Evolutionary conservation across 805 yeast genomes (phyloP).

Genomic region (Candida vaughaniae): DNA sequence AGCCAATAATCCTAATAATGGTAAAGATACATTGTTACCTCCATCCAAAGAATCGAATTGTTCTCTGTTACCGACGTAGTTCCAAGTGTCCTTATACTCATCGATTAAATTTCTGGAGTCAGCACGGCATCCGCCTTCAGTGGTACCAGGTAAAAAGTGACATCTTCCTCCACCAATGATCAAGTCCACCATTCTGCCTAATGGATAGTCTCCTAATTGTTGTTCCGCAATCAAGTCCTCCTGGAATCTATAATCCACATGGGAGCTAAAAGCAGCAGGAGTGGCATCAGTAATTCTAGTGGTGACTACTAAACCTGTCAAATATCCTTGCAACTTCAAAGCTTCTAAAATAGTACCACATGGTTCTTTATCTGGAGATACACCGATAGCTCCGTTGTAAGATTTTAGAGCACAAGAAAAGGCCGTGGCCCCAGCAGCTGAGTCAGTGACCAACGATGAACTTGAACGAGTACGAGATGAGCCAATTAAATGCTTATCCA

Average conservation of each 20-base stretch:
- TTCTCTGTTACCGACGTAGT: slow-evolving; percentile 55
- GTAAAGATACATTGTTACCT: slow-evolving; percentile 67
- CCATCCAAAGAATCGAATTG: slow-evolving; percentile 53
- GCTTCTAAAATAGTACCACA: slow-evolving; percentile 90
- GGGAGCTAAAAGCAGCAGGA: slow-evolving; percentile 85
- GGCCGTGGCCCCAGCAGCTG: slow-evolving; percentile 97
- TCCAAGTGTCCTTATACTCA: slow-evolving; percentile 57
- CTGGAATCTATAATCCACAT: slow-evolving; percentile 68
- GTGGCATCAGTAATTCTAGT: slow-evolving; percentile 93
- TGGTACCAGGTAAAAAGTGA: slow-evolving; percentile 60
- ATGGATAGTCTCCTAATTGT: slow-evolving; percentile 71
- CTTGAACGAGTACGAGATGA: slow-evolving; percentile 83
- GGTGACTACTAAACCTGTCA: slow-evolving; percentile 88
- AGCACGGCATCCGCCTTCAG: slow-evolving; percentile 61
- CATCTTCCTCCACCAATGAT: slow-evolving; percentile 91
- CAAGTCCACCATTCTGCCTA: slow-evolving; percentile 78
- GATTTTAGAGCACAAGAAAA: slow-evolving; percentile 80
- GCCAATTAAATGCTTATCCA: slow-evolving; percentile 76
- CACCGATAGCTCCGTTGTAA: slow-evolving; percentile 88
- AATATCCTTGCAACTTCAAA: slow-evolving; percentile 72
- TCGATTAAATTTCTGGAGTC: slow-evolving; percentile 67
- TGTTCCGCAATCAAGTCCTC: slow-evolving; percentile 87
- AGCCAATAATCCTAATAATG: slow-evolving; percentile 74
- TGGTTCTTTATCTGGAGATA: slow-evolving; percentile 61
- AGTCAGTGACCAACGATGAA: slow-evolving; percentile 77